phyloP scores from a whole-genome alignment of 2,329 filamentous ascomycete species.

The Colletotrichum musicola region DNA sequence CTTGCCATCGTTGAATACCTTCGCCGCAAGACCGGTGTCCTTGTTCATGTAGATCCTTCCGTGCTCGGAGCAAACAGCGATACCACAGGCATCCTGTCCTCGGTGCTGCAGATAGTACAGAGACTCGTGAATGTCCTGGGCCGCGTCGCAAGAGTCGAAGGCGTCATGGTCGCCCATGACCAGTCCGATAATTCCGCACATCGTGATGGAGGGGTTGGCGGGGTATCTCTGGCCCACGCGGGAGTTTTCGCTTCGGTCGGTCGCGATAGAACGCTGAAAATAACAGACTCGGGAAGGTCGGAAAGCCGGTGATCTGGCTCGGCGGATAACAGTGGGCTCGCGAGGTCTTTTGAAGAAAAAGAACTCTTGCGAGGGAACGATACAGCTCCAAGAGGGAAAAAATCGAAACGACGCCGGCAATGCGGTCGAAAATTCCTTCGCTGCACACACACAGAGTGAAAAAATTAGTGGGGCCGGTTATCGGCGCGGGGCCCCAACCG shows the following conservation, averaged over 20 bases:
- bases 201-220: slow-evolving; percentile 32
- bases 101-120: slow-evolving; percentile 75
- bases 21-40: slow-evolving; percentile 87
- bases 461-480: slow-evolving; percentile 23
- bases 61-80: slow-evolving; percentile 78
- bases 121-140: slow-evolving; percentile 76
- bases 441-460: slow-evolving; percentile 11
- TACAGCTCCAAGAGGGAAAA: slow-evolving; percentile 17
- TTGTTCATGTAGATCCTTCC: slow-evolving; percentile 91
- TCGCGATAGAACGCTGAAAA: background rate
- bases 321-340: slow-evolving; percentile 11
- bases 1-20: slow-evolving; percentile 85
- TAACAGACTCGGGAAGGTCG: background rate
- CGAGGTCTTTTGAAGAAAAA: background rate
- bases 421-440: slow-evolving; percentile 23
- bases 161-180: slow-evolving; percentile 29
- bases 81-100: slow-evolving; percentile 90
- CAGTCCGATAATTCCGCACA: slow-evolving; percentile 35
- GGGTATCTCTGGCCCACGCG: slow-evolving; percentile 31
- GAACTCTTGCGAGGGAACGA: slow-evolving; percentile 25
- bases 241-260: slow-evolving; percentile 12
- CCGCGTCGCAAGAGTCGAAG: slow-evolving; percentile 53
- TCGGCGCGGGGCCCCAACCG: slow-evolving; percentile 23
- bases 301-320: background rate
- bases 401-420: slow-evolving; percentile 18